Base-by-base conservation (phyloP, 768 basidiomycete genomes). In the Leccinum longicurvipes region DNA sequence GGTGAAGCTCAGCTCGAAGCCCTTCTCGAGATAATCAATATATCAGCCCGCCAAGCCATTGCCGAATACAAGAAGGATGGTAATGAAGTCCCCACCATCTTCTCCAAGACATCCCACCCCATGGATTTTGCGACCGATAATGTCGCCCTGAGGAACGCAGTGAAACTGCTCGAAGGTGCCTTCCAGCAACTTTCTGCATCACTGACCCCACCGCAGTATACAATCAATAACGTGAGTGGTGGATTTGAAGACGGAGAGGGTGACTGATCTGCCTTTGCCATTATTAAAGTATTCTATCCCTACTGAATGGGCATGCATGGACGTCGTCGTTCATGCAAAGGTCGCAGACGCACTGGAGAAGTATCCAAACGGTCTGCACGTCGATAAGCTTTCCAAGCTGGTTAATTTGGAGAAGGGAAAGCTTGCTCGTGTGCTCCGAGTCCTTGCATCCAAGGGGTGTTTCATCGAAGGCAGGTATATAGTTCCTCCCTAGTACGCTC, bases 21-120 rank as follows among this genome's bases (percentile, higher is more conserved):
- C n/a, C n/a, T n/a, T n/a, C 64, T 73, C 32, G 61, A 58, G 8
- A 68, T 73, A 14, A 69, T 73, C 58, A 67, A 63, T 32, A 55
- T 57, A 1, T 62, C 73, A 11, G 62, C 70, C 19, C 64, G 59
- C 9, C 60, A 65, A 48, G 61, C 61, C 17, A 65, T 67, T 12
- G 50, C 57, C 15, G 63, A 62, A 28, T 68, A 68, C 58, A 68
- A 62, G 49, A 66, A 66, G 21, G 56, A 39, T 0, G 64, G 56
- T 2, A 31, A 62, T 11, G 50, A 60, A 6, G 62, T 66, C 21
- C 67, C 67, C 34, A 66, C 67, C 11, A 58, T 66, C 28, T 53
- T 68, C 27, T 63, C 63, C 2, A 56, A 59, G 41, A n/a, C 39
- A 15, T 63, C 47, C 31, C 66, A 68, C 48, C 67, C 66, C 24